Base-by-base conservation (phyloP, 176 grass and related monocot genomes). In the Musa schizocarpa region DNA sequence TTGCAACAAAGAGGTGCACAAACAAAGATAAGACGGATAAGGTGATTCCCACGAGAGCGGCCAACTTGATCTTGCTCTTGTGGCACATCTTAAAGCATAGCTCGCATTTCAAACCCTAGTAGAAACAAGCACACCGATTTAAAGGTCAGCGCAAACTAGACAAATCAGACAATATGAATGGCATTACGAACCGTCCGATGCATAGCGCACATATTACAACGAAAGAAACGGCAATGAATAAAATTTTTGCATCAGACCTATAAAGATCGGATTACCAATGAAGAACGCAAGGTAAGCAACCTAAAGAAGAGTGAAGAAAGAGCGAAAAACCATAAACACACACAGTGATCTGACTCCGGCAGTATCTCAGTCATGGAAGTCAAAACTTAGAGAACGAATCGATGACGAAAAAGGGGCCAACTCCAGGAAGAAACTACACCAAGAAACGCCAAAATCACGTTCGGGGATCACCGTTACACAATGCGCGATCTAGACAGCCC, bases 1-100 rank as follows among this genome's bases (percentile, higher is more conserved):
- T 94, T 25, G 96, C 96, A 43, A 99, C 85, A 49, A 99, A 81
- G 77, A 99, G 90, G 71, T 94, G 96, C 69, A 99, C 91, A 1
- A 92, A 72, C 80, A 99, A 84, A 1, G 91, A 99, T 19, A 99
- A 78, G 59, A 93, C 78, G 1, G 91, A 99, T 63, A 99, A 74
- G 24, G 82, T 27, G 19, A 99, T 95, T 67, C 90, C 91, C 14
- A 95, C 67, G 17, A 77, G 80, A 23, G 84, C 92, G 76, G 85
- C 87, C 86, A 94, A 75, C 86, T 95, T 99, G 82, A 99, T 87
- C 75, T 93, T 99, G 84, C 86, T 95, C 78, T 88, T 99, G 73
- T 88, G 85, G 43, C 92, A 84, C 96, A 99, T 99, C 85, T 87
- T 92, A 82, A 74, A 74, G 22, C 53, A 74, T 56, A 56, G 12